phyloP scores from a whole-genome alignment of 2,329 filamentous ascomycete species.

The Taxawa tesnikishii region DNA sequence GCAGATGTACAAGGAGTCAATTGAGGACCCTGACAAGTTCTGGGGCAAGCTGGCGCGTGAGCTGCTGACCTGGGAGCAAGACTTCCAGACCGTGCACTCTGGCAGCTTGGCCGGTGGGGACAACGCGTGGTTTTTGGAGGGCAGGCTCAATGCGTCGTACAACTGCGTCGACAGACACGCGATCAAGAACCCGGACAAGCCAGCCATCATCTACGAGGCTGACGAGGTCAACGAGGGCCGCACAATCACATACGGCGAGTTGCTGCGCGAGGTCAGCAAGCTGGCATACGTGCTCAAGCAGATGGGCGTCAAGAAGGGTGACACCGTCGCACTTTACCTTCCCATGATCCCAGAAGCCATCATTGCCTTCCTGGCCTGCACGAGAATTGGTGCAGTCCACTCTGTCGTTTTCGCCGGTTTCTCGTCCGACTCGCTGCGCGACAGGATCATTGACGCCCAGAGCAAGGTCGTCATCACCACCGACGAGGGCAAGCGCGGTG shows the following conservation, averaged over 20 bases:
- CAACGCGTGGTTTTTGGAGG: conserved; percentile 89
- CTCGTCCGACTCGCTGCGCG: conserved; percentile 87
- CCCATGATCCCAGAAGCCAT: conserved; percentile 98
- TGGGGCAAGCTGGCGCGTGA: conserved; percentile 81
- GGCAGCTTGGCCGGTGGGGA: conserved; percentile 72
- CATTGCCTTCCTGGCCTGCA: conserved; percentile 79
- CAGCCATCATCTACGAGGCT: conserved; percentile 97
- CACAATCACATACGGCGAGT: conserved; percentile 83
- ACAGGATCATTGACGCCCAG: conserved; percentile 82
- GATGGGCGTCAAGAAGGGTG: conserved; percentile 93
- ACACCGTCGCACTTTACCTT: conserved; percentile 92
- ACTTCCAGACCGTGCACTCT: conserved; percentile 79
- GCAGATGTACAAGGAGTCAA: conserved; percentile 66
- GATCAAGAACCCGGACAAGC: conserved; percentile 82
- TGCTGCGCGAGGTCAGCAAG: conserved; percentile 81
- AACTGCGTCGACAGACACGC: conserved; percentile 97
- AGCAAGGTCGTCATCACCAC: conserved; percentile 93
- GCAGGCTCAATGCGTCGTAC: conserved; percentile 86
- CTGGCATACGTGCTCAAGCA: conserved; percentile 80
- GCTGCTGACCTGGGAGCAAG: conserved; percentile 76
- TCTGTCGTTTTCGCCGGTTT: conserved; percentile 97
- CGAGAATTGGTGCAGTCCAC: conserved; percentile 88
- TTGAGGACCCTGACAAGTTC: conserved; percentile 78
- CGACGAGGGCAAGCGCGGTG: conserved; percentile 94
- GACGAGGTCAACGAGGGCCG: conserved; percentile 82